Evolutionary conservation across 75 land plant genomes (phyloP), one percentile per base, ranked within the genome.

Genomic region (Cunninghamia lanceolata): DNA sequence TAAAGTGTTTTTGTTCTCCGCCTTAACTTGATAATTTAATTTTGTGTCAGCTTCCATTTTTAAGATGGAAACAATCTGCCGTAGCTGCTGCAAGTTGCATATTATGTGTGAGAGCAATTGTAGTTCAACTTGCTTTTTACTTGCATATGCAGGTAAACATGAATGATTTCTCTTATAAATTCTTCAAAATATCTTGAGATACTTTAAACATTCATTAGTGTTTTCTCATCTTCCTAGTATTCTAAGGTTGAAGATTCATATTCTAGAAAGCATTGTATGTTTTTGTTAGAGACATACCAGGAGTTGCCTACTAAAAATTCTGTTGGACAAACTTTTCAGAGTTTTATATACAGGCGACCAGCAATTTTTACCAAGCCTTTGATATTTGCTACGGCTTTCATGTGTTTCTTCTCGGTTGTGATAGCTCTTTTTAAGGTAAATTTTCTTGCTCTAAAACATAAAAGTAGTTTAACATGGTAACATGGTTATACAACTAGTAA

Each of bases 361-460:
- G 88, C 93, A 25, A 85, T 86, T 39, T 90, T 96, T 39, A 88
- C 99, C n/a, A 93, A 86, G 89, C 93, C 99, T 25, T 82, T 98
- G 74, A 86, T 95, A 43, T 98, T 98, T 92, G 96, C 99, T 35
- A 98, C 99, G 53, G 96, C 94, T 80, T 98, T 98, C 88, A 98
- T 98, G 99, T 95, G 96, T 89, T 98, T 98, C 92, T 98, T 98
- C 91, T 98, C 99, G 54, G 93, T 98, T 80, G 99, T 98, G 34
- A 98, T 98, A 40, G 99, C 99, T n/a, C 89, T 96, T 46, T 94
- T 97, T 75, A 96, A 98, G 96, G 99, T 98, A 96, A 89, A 13
- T 4, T 11, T 79, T 79, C 40, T 25, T 70, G 10, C 30, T 30
- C 3, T 30, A 70, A 66, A 70, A 30, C 74, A 70, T 5, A 70